Conservation (phyloP, 495 filamentous ascomycete species). For the Daldinia vernicosa region DNA sequence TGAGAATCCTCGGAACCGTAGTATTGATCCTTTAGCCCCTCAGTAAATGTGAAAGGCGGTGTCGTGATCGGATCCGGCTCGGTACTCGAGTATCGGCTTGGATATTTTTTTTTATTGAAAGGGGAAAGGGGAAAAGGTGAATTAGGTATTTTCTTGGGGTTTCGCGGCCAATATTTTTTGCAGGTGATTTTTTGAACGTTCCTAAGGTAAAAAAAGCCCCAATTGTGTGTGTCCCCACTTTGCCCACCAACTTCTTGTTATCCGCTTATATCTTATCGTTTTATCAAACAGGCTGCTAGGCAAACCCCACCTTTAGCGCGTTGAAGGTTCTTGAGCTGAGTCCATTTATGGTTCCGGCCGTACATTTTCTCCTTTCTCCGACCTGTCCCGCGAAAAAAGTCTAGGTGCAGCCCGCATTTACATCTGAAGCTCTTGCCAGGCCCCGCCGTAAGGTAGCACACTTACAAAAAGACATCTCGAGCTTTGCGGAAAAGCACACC, state of each 20-base stretch:
- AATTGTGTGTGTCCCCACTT: conserved; percentile 38
- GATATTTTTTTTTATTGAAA: conserved; percentile 14
- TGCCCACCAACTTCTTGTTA: conserved; percentile 15
- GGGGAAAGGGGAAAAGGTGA: conserved; percentile 13
- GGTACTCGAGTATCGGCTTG: background rate
- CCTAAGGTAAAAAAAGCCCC: conserved; percentile 30
- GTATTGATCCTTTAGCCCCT: conserved; percentile 1
- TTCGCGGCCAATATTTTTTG: conserved; percentile 29
- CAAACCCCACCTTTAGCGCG: conserved; percentile 21
- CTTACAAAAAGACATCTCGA: conserved; percentile 1
- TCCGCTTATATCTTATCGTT: conserved; percentile 25
- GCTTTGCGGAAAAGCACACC: conserved; percentile 23
- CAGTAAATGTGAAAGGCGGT: background rate
- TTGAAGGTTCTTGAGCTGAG: background rate
- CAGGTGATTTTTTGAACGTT: conserved; percentile 35
- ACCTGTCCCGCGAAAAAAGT: conserved; percentile 31
- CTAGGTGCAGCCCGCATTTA: conserved; percentile 18
- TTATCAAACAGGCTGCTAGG: background rate
- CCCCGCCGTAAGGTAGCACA: conserved; percentile 23
- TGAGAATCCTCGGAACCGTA: background rate
- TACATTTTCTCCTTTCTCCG: conserved; percentile 31
- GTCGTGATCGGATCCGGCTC: background rate
- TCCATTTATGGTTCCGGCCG: conserved; percentile 9
- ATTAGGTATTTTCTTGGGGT: background rate
- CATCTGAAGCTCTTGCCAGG: conserved; percentile 33